phyloP scores from a whole-genome alignment of 352 stramenopile genomes.

The Saprolegnia parasitica region DNA sequence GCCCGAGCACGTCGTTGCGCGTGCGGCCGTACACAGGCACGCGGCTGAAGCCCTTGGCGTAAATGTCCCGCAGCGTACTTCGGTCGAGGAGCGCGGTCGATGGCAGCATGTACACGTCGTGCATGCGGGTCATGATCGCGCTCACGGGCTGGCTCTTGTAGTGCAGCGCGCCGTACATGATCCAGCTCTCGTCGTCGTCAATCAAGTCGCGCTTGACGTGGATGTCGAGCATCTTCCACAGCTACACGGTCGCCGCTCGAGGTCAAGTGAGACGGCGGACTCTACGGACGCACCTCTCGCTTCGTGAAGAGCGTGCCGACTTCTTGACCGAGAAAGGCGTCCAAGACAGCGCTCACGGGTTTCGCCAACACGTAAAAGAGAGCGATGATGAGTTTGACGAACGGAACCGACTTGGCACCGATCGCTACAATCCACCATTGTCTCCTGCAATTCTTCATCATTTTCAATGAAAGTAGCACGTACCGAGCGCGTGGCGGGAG shows the following conservation, averaged over 20 bases:
- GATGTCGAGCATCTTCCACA: slow-evolving; percentile 95
- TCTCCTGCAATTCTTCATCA: too few relatives aligned
- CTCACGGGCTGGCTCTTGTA: slow-evolving; percentile 72
- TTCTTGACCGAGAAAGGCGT: slow-evolving; percentile 89
- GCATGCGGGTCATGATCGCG: slow-evolving; percentile 90
- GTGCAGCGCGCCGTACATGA: slow-evolving; percentile 84
- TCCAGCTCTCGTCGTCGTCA: slow-evolving; percentile 91
- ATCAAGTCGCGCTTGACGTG: slow-evolving; percentile 90
- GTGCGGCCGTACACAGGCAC: slow-evolving; percentile 95
- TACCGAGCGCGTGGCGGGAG: slow-evolving; percentile 87
- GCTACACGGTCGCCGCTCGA: slow-evolving; percentile 47
- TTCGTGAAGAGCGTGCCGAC: slow-evolving; percentile 94
- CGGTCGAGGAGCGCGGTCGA: slow-evolving; percentile 45
- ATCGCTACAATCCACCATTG: slow-evolving; percentile 27
- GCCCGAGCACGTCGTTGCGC: slow-evolving; percentile 93
- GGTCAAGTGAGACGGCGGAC: background rate
- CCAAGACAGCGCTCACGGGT: slow-evolving; percentile 87
- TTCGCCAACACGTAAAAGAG: slow-evolving; percentile 89
- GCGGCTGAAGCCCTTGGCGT: slow-evolving; percentile 89
- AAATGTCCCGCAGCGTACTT: slow-evolving; percentile 67
- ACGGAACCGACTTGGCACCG: slow-evolving; percentile 65
- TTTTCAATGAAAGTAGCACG: background rate
- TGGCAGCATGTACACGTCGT: slow-evolving; percentile 53
- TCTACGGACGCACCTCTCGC: slow-evolving; percentile 29
- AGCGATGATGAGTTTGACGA: slow-evolving; percentile 91